A percentile compares a stretch with the other conserved stretches of the same genome.
Conservation (phyloP, 228 moss, liverwort and hornwort genomes). For the Sphagnum fallax region DNA sequence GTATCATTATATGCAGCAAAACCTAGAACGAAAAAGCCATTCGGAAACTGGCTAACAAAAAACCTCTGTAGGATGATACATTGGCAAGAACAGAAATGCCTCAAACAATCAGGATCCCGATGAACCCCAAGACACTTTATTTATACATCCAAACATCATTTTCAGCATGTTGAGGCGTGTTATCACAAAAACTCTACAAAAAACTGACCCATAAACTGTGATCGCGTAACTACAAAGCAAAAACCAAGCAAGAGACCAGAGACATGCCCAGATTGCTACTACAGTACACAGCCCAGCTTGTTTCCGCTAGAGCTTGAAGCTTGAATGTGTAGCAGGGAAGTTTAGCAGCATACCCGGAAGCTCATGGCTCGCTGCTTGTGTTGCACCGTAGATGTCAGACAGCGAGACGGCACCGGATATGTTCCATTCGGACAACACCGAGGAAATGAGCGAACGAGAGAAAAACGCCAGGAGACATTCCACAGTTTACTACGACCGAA, state of each 20-base stretch:
- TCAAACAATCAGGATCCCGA: no score
- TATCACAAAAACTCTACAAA: no score
- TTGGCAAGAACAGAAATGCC: no score
- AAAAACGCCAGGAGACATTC: not conserved
- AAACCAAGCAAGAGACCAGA: not conserved
- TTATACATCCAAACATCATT: no score
- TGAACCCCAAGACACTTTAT: no score
- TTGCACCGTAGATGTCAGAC: not conserved
- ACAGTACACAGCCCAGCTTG: not conserved
- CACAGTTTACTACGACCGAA: not conserved
- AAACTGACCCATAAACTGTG: not conserved
- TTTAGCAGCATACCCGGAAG: not conserved
- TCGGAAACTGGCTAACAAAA: no score
- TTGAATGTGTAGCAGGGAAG: no score
- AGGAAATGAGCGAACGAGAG: not conserved
- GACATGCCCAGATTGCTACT: not conserved
- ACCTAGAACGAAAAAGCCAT: no score
- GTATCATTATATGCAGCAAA: no score
- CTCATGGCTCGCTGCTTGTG: not conserved
- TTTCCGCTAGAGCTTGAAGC: not conserved
- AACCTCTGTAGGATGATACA: no score
- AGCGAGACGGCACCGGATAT: not conserved
- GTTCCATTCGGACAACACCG: not conserved
- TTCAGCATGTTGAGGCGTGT: no score
- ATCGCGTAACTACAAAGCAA: not conserved